These are phyloP conservation scores for Populus tomentosa DNA, from an alignment of 441 rosid genomes.

Conservation along the genomic window DNA sequence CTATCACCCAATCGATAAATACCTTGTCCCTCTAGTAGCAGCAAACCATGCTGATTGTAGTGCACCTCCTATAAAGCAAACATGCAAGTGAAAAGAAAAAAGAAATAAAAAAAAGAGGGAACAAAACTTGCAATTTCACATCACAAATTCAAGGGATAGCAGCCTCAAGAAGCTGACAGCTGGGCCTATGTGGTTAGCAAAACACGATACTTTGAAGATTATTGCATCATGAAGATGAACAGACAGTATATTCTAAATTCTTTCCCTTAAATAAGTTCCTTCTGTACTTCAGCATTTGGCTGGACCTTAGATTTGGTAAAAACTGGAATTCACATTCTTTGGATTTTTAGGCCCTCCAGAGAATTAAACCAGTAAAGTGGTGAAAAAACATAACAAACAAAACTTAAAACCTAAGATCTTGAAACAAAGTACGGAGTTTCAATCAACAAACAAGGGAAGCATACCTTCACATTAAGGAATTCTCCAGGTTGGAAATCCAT, in stretches of 20 bases:
- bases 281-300: not conserved
- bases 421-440: slow-evolving; percentile 12
- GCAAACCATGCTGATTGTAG: slow-evolving; percentile 87
- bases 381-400: not conserved
- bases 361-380: not conserved
- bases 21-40: slow-evolving; percentile 90
- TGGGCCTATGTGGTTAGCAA: not conserved
- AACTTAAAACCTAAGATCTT: slow-evolving; percentile 3
- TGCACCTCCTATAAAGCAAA: slow-evolving; percentile 74
- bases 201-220: not conserved
- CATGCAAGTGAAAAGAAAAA: not conserved
- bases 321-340: not conserved
- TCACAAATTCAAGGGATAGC: not conserved
- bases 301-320: not conserved
- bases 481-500: slow-evolving; percentile 98
- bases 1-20: slow-evolving; percentile 78
- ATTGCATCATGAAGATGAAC: not conserved
- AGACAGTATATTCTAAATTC: not conserved
- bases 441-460: slow-evolving; percentile 10
- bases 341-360: not conserved
- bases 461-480: slow-evolving; percentile 85
- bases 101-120: not conserved
- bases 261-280: not conserved
- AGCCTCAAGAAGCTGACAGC: not conserved
- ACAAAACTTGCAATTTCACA: too few species aligned